phyloP scores from a whole-genome alignment of 805 yeast species.

The Kluyveromyces aestuarii region DNA sequence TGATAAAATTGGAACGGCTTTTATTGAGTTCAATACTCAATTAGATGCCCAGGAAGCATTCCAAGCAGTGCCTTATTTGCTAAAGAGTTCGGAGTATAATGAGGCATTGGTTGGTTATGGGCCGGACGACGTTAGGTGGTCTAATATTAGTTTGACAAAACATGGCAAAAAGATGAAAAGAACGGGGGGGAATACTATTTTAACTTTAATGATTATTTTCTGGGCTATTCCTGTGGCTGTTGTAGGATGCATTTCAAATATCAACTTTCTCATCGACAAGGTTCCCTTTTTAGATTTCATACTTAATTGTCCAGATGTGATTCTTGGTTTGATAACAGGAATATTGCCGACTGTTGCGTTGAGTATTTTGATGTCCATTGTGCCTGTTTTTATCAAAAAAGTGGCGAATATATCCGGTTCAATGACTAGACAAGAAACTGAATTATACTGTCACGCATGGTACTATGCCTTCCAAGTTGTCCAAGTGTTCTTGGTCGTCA shows the following conservation, averaged over 20 bases:
- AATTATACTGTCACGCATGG: conserved; percentile 78
- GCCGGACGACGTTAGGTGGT: conserved; percentile 85
- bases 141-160: conserved; percentile 52
- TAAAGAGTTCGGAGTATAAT: conserved; percentile 32
- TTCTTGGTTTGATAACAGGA: conserved; percentile 82
- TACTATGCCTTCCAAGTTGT: conserved; percentile 86
- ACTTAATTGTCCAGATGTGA: conserved; percentile 55
- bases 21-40: conserved; percentile 75
- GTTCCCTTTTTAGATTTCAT: conserved; percentile 72
- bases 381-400: conserved; percentile 74
- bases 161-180: conserved; percentile 49
- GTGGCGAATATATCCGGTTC: conserved; percentile 71
- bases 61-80: conserved; percentile 63
- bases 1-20: conserved; percentile 57
- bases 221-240: conserved; percentile 99
- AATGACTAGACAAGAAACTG: conserved; percentile 63
- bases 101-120: conserved; percentile 52
- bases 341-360: conserved; percentile 76
- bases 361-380: conserved; percentile 73
- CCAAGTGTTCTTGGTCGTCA: conserved; percentile 78
- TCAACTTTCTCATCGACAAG: conserved; percentile 59
- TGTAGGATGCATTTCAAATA: conserved; percentile 88
- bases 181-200: conserved; percentile 50
- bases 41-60: conserved; percentile 81
- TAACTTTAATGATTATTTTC: conserved; percentile 64